Conservation (phyloP, 1,139 yeast species). For the Meyerozyma athensensis region DNA sequence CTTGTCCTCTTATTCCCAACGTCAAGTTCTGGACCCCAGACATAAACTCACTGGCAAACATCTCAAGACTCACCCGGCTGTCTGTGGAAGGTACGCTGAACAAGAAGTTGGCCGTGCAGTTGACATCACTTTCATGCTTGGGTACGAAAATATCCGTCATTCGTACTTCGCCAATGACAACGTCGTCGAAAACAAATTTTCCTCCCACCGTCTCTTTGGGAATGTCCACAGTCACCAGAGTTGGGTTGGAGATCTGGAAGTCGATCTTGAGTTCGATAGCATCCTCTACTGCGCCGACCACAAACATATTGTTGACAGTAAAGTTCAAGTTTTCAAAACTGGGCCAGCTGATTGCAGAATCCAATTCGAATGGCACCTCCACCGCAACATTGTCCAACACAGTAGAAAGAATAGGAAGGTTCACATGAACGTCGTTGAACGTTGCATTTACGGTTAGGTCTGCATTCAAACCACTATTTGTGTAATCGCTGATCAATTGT, state of each 20-base stretch:
- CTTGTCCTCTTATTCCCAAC: conserved; percentile 9
- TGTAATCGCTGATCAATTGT: not conserved
- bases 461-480: not conserved
- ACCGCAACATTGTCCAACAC: not conserved
- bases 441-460: not conserved
- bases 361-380: conserved; percentile 2
- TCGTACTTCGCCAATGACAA: conserved; percentile 1
- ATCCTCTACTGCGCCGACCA: conserved; percentile 3
- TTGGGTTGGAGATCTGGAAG: not conserved
- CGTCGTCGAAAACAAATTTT: conserved; percentile 2
- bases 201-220: conserved; percentile 4
- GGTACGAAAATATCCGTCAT: not conserved
- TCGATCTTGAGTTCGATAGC: conserved; percentile 4
- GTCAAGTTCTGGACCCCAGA: conserved; percentile 17
- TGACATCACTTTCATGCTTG: not conserved
- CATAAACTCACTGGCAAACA: conserved; percentile 18
- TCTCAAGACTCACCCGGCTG: conserved; percentile 13
- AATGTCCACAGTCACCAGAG: conserved; percentile 2
- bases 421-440: conserved; percentile 1
- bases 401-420: conserved; percentile 1
- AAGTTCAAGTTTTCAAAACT: not conserved
- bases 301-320: not conserved
- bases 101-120: not conserved
- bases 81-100: conserved; percentile 5
- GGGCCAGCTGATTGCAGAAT: not conserved